These are phyloP conservation scores for Dorcoceras hygrometricum DNA, from an alignment of 257 asterid genomes.

Conservation along the genomic window DNA sequence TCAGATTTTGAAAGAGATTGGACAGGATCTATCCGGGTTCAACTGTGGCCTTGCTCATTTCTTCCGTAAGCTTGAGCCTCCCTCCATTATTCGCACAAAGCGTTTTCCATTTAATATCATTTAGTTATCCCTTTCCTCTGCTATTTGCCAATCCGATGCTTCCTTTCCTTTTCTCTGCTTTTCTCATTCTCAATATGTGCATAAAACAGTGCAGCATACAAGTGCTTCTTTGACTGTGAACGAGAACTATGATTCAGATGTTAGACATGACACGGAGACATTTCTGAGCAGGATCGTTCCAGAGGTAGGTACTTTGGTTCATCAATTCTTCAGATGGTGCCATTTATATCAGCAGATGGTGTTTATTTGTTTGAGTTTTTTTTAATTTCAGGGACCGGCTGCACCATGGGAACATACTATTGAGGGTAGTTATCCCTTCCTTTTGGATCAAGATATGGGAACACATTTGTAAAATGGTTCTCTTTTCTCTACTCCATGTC, in stretches of 20 bases:
- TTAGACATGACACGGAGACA: conserved; percentile 85
- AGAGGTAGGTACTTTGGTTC: conserved; percentile 52
- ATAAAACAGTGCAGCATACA: conserved; percentile 88
- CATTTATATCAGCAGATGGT: conserved; percentile 15
- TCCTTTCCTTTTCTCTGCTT: not conserved
- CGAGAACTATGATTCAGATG: conserved; percentile 95
- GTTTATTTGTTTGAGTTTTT: conserved; percentile 28
- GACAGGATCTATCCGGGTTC: conserved; percentile 74
- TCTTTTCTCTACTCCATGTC: conserved; percentile 4
- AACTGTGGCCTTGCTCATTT: conserved; percentile 92
- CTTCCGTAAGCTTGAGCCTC: conserved; percentile 53
- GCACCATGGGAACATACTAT: conserved; percentile 95
- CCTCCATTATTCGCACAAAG: not conserved
- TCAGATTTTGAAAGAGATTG: conserved; percentile 84
- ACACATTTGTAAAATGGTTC: conserved; percentile 2
- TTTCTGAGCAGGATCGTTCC: conserved; percentile 83
- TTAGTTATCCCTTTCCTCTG: not conserved
- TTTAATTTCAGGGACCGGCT: conserved; percentile 64
- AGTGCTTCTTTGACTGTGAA: conserved; percentile 98
- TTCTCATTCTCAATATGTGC: conserved; percentile 24
- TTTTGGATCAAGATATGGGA: not conserved
- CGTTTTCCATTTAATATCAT: not conserved
- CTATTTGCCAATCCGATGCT: not conserved
- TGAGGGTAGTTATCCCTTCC: conserved; percentile 53
- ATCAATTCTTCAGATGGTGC: conserved; percentile 16